Conservation (phyloP, 495 filamentous ascomycete species). For the Penicillium waksmanii region DNA sequence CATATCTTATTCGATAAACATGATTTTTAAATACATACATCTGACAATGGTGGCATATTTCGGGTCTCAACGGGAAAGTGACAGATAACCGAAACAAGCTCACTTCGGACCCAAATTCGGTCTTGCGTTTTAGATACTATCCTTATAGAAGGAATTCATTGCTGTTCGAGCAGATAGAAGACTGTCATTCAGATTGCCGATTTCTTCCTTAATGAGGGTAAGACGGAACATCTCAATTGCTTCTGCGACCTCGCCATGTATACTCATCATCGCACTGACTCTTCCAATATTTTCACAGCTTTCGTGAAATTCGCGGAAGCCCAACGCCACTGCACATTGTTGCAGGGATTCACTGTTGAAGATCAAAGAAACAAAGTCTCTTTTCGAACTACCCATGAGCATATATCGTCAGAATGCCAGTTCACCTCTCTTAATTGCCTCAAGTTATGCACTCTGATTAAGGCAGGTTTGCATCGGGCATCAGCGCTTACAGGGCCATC, state of each 20-base stretch:
- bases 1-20: not conserved
- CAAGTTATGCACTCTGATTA: not conserved
- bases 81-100: not conserved
- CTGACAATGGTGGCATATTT: not conserved
- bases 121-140: not conserved
- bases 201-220: slow-evolving; percentile 5
- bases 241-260: slow-evolving; percentile 5
- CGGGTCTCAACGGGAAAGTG: not conserved
- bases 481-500: slow-evolving; percentile 1
- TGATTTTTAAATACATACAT: not conserved
- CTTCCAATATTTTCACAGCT: slow-evolving; percentile 4
- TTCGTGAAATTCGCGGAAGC: not conserved
- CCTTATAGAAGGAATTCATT: slow-evolving; percentile 1
- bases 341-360: not conserved
- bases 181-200: not conserved
- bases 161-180: slow-evolving; percentile 1
- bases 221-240: not conserved
- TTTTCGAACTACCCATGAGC: not conserved
- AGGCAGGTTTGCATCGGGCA: not conserved
- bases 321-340: not conserved
- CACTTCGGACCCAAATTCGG: slow-evolving; percentile 1
- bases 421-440: not conserved
- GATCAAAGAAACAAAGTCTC: not conserved
- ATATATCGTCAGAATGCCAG: not conserved
- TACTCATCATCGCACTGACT: not conserved